These are phyloP conservation scores for Pseudogymnoascus sp. DNA, from an alignment of 2,329 filamentous ascomycete genomes.

Conservation along the genomic window DNA sequence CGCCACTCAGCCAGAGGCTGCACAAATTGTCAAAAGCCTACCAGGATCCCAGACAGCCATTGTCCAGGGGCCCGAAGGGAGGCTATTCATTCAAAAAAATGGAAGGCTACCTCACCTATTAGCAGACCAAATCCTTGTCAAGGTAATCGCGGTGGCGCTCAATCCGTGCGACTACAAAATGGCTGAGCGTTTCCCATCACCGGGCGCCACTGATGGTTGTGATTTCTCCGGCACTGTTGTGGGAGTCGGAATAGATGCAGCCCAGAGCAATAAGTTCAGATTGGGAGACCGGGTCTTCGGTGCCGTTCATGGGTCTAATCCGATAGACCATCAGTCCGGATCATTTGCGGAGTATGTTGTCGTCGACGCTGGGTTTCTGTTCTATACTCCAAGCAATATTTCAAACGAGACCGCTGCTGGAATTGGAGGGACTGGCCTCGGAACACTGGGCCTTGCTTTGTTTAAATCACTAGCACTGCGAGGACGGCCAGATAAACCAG, in stretches of 20 bases:
- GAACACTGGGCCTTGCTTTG: slow-evolving; percentile 19
- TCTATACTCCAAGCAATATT: slow-evolving; percentile 23
- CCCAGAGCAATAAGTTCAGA: slow-evolving; percentile 12
- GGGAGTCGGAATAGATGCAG: slow-evolving; percentile 17
- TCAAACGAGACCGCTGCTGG: slow-evolving; percentile 23
- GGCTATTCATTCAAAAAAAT: slow-evolving; percentile 7
- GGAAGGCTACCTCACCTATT: background rate
- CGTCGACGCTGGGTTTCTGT: slow-evolving; percentile 18
- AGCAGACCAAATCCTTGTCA: slow-evolving; percentile 18
- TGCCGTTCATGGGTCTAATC: slow-evolving; percentile 10
- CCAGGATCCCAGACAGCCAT: background rate
- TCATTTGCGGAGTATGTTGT: slow-evolving; percentile 28
- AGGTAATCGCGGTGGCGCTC: slow-evolving; percentile 22
- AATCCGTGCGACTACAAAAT: slow-evolving; percentile 30
- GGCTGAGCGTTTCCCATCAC: slow-evolving; percentile 16
- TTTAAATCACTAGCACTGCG: slow-evolving; percentile 19
- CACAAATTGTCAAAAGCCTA: background rate
- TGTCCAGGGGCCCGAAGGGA: background rate
- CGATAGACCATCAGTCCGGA: slow-evolving; percentile 18
- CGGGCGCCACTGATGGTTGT: slow-evolving; percentile 24
- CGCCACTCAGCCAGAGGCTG: background rate
- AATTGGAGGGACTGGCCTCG: slow-evolving; percentile 16
- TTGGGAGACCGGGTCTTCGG: slow-evolving; percentile 25
- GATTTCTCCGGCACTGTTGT: slow-evolving; percentile 29
- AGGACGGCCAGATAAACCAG: slow-evolving; percentile 16